Base-by-base conservation (phyloP, 2,329 filamentous ascomycete species). In the Penicillium sp. region DNA sequence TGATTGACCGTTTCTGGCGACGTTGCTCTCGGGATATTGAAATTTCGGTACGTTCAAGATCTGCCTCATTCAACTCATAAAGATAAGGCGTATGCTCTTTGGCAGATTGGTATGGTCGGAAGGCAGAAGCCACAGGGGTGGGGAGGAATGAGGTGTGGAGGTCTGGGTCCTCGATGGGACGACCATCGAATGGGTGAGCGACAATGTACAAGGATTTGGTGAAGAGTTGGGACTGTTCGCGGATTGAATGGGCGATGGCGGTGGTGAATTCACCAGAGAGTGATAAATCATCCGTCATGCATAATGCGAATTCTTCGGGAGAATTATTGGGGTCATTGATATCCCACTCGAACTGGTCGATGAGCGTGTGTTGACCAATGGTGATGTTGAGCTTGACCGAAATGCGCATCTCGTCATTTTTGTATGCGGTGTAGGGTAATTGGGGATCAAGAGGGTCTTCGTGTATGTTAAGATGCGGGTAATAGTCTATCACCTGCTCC, bases 291-390 rank as follows among this genome's bases (percentile, higher is more conserved):
- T 87, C 86, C 0, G 93, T 87, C 91, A 97, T 96, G 71, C 88
- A 88, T 60, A 85, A 81, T 27, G 94, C 94, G 73, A 99, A 99
- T 57, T 96, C 91, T 76, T 99, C 94, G 2, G 94, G 92, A 0
- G 90, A 95, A 74, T 99, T 99, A 54, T 89, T 80, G 0, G 93
- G 89, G 73, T 96, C 95, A 76, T 97, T 97, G 72, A 97, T 92
- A 68, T 99, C 94, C 94, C 94, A 99, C 76, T 99, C 94, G 61
- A 99, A 97, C 73, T 97, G 94, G 70, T 99, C 94, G 37, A 97
- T 89, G 27, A 99, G 81, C 0, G 93, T 97, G 71, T 96, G 91
- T 62, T 91, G 89, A 41, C 93, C 94, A 70, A 99, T 97, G 7
- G 94, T 97, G 70, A 99, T 96, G 76, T 97, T 97, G 50, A 99